These are phyloP conservation scores for Dendrobium officinale DNA, from an alignment of 106 monocot species.

Conservation along the genomic window DNA sequence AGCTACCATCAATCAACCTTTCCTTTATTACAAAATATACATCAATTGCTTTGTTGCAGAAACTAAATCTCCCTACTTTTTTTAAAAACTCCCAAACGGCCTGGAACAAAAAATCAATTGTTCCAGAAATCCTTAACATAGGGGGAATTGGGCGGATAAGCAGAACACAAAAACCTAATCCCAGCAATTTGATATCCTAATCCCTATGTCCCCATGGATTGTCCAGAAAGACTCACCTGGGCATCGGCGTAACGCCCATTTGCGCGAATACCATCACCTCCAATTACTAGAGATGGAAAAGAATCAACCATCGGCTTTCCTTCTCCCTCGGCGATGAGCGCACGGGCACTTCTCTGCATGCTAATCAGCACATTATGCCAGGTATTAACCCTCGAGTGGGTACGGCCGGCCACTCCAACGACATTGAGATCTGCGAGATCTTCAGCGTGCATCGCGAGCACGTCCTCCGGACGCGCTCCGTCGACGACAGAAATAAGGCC, in stretches of 20 bases:
- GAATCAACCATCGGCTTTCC: slow-evolving; percentile 38
- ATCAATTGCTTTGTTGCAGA: background rate
- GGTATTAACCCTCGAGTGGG: slow-evolving; percentile 68
- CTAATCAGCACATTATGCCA: slow-evolving; percentile 90
- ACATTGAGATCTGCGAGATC: slow-evolving; percentile 70
- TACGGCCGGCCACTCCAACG: slow-evolving; percentile 27
- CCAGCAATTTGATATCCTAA: background rate
- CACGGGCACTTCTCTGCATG: slow-evolving; percentile 83
- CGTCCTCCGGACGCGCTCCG: slow-evolving; percentile 72
- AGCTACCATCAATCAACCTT: background rate
- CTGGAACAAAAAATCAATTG: background rate
- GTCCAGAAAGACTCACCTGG: slow-evolving; percentile 4
- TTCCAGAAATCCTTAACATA: background rate
- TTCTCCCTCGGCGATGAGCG: slow-evolving; percentile 43
- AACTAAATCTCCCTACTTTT: background rate
- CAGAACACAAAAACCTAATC: background rate
- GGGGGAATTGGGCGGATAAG: background rate
- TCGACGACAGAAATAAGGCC: slow-evolving; percentile 68
- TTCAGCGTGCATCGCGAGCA: slow-evolving; percentile 48
- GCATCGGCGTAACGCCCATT: background rate
- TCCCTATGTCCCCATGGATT: background rate
- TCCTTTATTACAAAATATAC: background rate
- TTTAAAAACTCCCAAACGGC: background rate
- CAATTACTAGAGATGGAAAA: slow-evolving; percentile 33
- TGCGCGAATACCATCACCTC: background rate